These are phyloP conservation scores for Agastache rugosa DNA, from an alignment of 257 asterid species.

Conservation along the genomic window DNA sequence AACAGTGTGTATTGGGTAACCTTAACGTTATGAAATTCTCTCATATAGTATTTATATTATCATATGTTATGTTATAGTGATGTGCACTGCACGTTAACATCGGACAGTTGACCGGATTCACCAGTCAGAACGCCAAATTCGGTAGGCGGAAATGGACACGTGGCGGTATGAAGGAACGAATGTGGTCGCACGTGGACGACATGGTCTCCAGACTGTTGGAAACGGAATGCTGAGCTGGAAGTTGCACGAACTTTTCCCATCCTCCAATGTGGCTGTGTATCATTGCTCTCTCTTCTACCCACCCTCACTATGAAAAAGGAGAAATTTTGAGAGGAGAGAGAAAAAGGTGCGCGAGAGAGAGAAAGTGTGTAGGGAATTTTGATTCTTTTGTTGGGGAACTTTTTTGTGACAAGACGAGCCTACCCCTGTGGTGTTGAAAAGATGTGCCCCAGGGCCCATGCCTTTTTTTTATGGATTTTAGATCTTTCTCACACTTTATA, in stretches of 20 bases:
- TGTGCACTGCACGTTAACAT: constrained; percentile 39
- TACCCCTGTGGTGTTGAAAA: constrained; percentile 27
- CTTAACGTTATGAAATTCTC: constrained; percentile 16
- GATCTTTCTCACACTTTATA: neutral
- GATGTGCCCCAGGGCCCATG: neutral
- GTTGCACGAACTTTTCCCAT: constrained; percentile 27
- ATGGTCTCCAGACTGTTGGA: constrained; percentile 34
- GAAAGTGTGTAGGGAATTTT: constrained; percentile 7
- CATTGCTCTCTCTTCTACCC: constrained; percentile 33
- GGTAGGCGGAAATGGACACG: constrained; percentile 33
- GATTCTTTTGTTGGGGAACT: constrained; percentile 26
- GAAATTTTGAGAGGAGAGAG: neutral
- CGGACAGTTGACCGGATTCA: constrained; percentile 25
- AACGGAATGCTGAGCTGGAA: constrained; percentile 40
- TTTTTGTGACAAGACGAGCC: constrained; percentile 29
- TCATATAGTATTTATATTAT: neutral
- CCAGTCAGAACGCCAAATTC: constrained; percentile 7
- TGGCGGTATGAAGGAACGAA: constrained; percentile 21
- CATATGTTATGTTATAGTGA: neutral
- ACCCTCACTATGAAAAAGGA: constrained; percentile 13
- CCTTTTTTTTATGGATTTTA: neutral
- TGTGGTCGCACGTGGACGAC: constrained; percentile 35
- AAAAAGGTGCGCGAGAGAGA: constrained; percentile 5
- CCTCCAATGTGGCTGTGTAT: constrained; percentile 28
- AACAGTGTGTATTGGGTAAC: neutral